Evolutionary conservation across 129 eudicot species (phyloP).

Genomic region (Apium graveolens): DNA sequence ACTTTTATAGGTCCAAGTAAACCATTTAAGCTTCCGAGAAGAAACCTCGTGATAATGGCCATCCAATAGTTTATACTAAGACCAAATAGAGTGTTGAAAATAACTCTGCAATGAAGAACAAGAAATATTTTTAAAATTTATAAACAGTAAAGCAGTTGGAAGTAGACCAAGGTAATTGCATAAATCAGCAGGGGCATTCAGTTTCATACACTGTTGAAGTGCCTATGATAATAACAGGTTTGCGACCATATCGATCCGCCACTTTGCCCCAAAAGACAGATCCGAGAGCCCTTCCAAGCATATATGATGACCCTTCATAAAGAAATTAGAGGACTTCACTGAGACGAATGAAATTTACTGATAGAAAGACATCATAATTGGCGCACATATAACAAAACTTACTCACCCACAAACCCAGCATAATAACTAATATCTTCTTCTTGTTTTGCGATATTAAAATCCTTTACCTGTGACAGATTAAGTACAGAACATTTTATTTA

Average conservation of each 20-base stretch:
- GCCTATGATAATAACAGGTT: constrained; percentile 81
- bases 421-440: constrained; percentile 86
- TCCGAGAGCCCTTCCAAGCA: constrained; percentile 87
- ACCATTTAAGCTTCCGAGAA: constrained; percentile 76
- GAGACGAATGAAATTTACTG: constrained; percentile 1
- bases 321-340: constrained; percentile 1
- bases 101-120: constrained; percentile 46
- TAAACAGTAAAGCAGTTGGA: neutral
- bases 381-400: neutral
- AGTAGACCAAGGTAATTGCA: neutral
- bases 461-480: constrained; percentile 49
- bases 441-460: constrained; percentile 64
- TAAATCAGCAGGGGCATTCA: constrained; percentile 10
- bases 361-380: neutral
- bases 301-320: constrained; percentile 65
- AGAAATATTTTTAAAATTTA: neutral
- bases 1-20: constrained; percentile 85
- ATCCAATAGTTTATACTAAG: constrained; percentile 74
- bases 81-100: constrained; percentile 84
- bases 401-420: constrained; percentile 85
- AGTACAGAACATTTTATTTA: neutral
- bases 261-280: constrained; percentile 76
- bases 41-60: constrained; percentile 78
- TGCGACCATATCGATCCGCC: constrained; percentile 90
- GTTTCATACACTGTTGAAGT: constrained; percentile 44